Evolutionary conservation across 495 filamentous ascomycete species (phyloP).

Genomic region (Penicillium taxi): DNA sequence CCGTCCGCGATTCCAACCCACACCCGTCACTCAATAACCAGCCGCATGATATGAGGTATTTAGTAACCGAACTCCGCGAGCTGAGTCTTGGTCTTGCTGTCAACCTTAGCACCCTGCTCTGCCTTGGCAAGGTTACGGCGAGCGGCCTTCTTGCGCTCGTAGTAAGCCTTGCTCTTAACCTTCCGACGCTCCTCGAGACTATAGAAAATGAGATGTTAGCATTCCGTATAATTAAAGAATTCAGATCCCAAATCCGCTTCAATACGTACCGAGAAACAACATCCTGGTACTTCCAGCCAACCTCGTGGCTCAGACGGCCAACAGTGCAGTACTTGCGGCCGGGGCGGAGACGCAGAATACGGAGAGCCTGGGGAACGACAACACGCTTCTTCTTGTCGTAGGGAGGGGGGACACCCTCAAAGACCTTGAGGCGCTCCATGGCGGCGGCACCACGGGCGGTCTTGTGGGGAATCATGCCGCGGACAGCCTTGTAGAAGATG

Average conservation of each 20-base stretch:
- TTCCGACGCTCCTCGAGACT: constrained; percentile 99
- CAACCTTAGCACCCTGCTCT: constrained; percentile 82
- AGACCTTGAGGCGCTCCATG: constrained; percentile 96
- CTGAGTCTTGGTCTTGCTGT: constrained; percentile 62
- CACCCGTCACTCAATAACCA: constrained; percentile 39
- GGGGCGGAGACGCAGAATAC: constrained; percentile 89
- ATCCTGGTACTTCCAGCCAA: constrained; percentile 99
- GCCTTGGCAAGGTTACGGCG: constrained; percentile 83
- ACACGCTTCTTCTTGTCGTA: constrained; percentile 99
- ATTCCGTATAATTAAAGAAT: background rate
- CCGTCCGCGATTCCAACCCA: constrained; percentile 40
- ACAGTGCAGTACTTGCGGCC: constrained; percentile 99
- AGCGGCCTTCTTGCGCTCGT: constrained; percentile 96
- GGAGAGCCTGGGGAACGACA: constrained; percentile 95
- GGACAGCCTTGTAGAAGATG: constrained; percentile 99
- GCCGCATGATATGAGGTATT: constrained; percentile 40
- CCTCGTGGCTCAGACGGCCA: constrained; percentile 93
- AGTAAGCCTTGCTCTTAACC: constrained; percentile 97
- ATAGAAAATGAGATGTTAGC: constrained; percentile 12
- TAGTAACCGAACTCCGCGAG: constrained; percentile 68
- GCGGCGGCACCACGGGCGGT: constrained; percentile 93
- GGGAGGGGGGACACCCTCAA: constrained; percentile 97
- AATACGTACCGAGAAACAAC: constrained; percentile 85
- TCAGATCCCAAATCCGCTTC: background rate
- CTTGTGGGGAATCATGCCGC: constrained; percentile 99